Evolutionary conservation across 768 basidiomycete species (phyloP).

Genomic region (Suillus clintonianus): DNA sequence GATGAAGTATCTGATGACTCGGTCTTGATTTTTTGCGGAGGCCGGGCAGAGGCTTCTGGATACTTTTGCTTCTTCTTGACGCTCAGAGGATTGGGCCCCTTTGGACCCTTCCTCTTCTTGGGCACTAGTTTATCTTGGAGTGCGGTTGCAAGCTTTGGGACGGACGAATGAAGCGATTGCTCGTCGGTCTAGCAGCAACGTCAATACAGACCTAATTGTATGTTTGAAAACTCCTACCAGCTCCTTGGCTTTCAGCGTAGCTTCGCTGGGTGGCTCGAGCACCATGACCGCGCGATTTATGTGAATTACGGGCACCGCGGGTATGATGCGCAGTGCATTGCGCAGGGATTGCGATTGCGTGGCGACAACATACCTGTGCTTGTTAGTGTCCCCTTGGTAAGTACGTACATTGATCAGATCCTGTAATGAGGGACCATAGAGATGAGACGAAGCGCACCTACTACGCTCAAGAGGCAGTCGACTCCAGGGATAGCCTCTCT

Average conservation of each 20-base stretch:
- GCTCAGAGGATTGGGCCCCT: constrained; percentile 90
- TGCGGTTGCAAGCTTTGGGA: constrained; percentile 49
- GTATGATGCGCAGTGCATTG: constrained; percentile 64
- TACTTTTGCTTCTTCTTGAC: constrained; percentile 88
- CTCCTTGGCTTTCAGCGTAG: constrained; percentile 70
- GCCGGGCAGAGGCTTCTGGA: constrained; percentile 4
- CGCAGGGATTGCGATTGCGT: constrained; percentile 81
- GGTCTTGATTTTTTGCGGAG: not conserved
- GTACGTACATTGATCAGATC: constrained; percentile 5
- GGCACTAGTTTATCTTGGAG: constrained; percentile 35
- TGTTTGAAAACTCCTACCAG: constrained; percentile 39
- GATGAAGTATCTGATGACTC: not conserved
- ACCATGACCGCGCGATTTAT: constrained; percentile 92
- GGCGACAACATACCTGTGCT: constrained; percentile 90
- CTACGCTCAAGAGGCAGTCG: constrained; percentile 78
- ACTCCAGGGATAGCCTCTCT: constrained; percentile 81
- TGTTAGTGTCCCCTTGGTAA: constrained; percentile 71
- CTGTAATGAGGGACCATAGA: not conserved
- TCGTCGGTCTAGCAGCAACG: constrained; percentile 56
- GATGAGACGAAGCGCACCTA: constrained; percentile 52
- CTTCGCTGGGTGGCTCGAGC: constrained; percentile 84
- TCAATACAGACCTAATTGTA: not conserved
- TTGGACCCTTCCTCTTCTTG: constrained; percentile 70
- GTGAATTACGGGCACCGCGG: constrained; percentile 89
- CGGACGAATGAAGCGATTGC: constrained; percentile 52